Evolutionary conservation across 208 protist species (phyloP).

Genomic region (Crithidia acanthocephali): DNA sequence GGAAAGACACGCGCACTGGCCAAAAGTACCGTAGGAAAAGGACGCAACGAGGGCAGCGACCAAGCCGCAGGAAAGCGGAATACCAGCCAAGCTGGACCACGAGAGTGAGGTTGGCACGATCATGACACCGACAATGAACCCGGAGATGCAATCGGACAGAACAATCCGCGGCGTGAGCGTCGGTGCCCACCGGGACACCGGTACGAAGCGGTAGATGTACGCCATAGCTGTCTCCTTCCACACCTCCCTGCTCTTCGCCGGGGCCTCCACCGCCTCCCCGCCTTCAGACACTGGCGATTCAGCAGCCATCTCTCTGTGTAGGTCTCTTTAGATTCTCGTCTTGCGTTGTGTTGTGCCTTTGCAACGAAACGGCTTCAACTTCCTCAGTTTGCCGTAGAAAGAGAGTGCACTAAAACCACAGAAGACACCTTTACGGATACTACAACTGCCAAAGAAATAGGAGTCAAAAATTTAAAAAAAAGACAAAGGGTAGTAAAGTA

Average conservation of each 20-base stretch:
- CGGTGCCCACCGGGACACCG: constrained; percentile 42
- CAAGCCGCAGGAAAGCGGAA: constrained; percentile 52
- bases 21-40: constrained; percentile 57
- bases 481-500: too few species aligned
- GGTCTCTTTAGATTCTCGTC: too few species aligned
- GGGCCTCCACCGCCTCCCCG: not conserved
- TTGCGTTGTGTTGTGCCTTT: too few species aligned
- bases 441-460: too few species aligned
- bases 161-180: constrained; percentile 31
- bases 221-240: constrained; percentile 10
- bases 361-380: too few species aligned
- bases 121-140: constrained; percentile 66
- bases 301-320: too few species aligned
- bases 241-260: not conserved
- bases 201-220: constrained; percentile 40
- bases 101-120: constrained; percentile 54
- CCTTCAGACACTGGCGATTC: not conserved
- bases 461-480: too few species aligned
- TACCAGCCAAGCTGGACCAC: constrained; percentile 48
- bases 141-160: constrained; percentile 39
- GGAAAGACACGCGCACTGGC: constrained; percentile 44
- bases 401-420: too few species aligned
- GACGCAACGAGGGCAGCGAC: constrained; percentile 45
- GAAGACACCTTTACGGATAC: too few species aligned
- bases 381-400: too few species aligned